Percentiles rank a stretch among this genome's conserved stretches.
phyloP scores from a whole-genome alignment of 345 rosid genomes.

The Gossypium ekmanianum region DNA sequence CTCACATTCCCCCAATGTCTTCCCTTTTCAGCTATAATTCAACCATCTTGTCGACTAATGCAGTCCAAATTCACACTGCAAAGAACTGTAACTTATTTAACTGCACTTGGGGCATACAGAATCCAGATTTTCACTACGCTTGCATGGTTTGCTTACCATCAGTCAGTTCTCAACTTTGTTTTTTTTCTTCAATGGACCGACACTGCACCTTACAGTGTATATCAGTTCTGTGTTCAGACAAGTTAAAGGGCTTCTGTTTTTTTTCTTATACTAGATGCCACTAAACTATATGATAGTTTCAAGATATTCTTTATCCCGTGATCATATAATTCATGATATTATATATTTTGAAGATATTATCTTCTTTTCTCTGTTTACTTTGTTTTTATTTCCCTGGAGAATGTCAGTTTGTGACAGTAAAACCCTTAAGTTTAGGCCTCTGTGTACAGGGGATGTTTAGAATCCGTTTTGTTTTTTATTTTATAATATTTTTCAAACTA shows the following conservation, averaged over 20 bases:
- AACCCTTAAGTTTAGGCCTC: not conserved
- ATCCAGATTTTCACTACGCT: too few relatives aligned
- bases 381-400: slow-evolving; percentile 12
- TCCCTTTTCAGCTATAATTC: not conserved
- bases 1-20: not conserved
- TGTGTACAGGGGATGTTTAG: too few relatives aligned
- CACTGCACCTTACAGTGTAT: slow-evolving; percentile 27
- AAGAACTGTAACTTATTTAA: not conserved
- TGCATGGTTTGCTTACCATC: slow-evolving; percentile 8
- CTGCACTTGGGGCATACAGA: not conserved
- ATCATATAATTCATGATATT: slow-evolving; percentile 26
- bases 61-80: not conserved
- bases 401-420: slow-evolving; percentile 18
- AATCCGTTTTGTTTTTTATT: too few relatives aligned
- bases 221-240: slow-evolving; percentile 33
- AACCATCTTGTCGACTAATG: not conserved
- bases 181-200: slow-evolving; percentile 27
- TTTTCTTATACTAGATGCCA: slow-evolving; percentile 22
- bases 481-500: not conserved
- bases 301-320: slow-evolving; percentile 57
- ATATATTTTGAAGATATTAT: slow-evolving; percentile 9
- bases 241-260: slow-evolving; percentile 21
- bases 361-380: not conserved
- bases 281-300: slow-evolving; percentile 29
- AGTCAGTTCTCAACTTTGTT: slow-evolving; percentile 36